These are phyloP conservation scores for Geotrichum cucujoidarum DNA, from an alignment of 1,139 yeast genomes.

Conservation along the genomic window DNA sequence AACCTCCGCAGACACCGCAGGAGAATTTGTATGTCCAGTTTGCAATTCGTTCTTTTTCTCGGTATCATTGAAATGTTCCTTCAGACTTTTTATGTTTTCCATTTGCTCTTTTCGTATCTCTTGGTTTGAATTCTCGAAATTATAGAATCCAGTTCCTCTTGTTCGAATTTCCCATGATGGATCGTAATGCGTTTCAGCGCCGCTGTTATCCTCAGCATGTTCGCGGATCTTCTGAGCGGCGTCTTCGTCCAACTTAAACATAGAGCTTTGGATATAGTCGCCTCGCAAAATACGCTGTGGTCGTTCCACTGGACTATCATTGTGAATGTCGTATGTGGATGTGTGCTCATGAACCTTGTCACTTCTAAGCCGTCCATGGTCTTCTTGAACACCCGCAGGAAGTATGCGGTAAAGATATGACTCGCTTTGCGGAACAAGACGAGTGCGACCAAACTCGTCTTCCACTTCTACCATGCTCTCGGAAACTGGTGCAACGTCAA, in stretches of 20 bases:
- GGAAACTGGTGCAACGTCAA: conserved; percentile 12
- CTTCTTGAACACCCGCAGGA: background rate
- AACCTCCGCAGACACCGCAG: background rate
- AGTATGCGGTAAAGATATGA: conserved; percentile 16
- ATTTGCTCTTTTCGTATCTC: conserved; percentile 10
- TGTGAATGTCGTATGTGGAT: too few relatives aligned
- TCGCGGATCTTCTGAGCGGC: conserved; percentile 11
- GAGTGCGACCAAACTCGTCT: conserved; percentile 36
- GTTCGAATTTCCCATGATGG: conserved; percentile 18
- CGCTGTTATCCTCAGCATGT: background rate
- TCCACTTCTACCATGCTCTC: conserved; percentile 30
- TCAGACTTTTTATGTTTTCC: conserved; percentile 7
- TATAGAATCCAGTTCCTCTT: conserved; percentile 18
- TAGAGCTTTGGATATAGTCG: conserved; percentile 9
- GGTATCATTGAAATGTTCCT: too few relatives aligned
- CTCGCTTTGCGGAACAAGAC: conserved; percentile 26
- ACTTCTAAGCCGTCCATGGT: background rate
- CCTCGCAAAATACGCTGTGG: conserved; percentile 14
- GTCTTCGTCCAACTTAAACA: conserved; percentile 14
- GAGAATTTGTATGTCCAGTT: background rate
- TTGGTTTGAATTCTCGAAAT: conserved; percentile 12
- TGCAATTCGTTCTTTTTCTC: conserved; percentile 6
- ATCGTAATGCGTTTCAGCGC: conserved; percentile 14
- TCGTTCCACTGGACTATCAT: conserved; percentile 1
- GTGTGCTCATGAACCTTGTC: background rate